Percentiles rank a stretch among this genome's conserved stretches.
These are phyloP conservation scores for Microdochium trichocladiopsis DNA, from an alignment of 2,329 filamentous ascomycete genomes.

Conservation along the genomic window DNA sequence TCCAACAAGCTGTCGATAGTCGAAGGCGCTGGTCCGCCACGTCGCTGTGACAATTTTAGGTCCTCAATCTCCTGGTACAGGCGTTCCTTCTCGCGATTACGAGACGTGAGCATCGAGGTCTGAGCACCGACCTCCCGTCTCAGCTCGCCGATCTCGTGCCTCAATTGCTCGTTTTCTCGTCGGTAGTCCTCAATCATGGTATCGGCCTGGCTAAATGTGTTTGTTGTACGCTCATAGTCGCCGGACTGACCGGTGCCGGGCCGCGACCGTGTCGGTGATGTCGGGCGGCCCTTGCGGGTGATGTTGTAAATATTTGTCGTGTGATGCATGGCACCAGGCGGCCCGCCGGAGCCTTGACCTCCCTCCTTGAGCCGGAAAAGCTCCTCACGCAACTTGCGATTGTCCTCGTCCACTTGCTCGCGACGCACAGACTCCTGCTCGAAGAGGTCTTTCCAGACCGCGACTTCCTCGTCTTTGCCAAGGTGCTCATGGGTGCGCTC, in stretches of 20 bases:
- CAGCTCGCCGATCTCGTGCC: slow-evolving; percentile 87
- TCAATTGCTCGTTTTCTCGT: slow-evolving; percentile 64
- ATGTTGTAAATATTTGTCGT: slow-evolving; percentile 63
- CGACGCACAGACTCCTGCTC: slow-evolving; percentile 85
- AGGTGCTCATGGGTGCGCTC: slow-evolving; percentile 37
- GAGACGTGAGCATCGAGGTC: slow-evolving; percentile 93
- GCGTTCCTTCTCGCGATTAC: slow-evolving; percentile 90
- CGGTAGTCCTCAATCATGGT: slow-evolving; percentile 72
- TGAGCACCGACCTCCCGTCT: slow-evolving; percentile 90
- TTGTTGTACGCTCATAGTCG: slow-evolving; percentile 42
- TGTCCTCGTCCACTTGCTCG: slow-evolving; percentile 87
- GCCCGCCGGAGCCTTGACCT: background rate
- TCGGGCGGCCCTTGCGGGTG: slow-evolving; percentile 43
- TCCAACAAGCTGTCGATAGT: slow-evolving; percentile 89
- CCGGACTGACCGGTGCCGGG: slow-evolving; percentile 42
- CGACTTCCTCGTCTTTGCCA: slow-evolving; percentile 56
- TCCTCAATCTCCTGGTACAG: slow-evolving; percentile 97
- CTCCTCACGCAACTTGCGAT: slow-evolving; percentile 76
- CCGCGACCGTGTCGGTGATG: slow-evolving; percentile 37
- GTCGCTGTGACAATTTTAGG: slow-evolving; percentile 78
- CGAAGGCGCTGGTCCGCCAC: slow-evolving; percentile 54
- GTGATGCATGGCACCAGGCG: slow-evolving; percentile 33
- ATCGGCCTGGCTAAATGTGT: slow-evolving; percentile 49
- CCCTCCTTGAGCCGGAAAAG: slow-evolving; percentile 65
- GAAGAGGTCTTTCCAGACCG: slow-evolving; percentile 92